Evolutionary conservation across 306 rosid species (phyloP).

Genomic region (Astragalus glycyphyllos): DNA sequence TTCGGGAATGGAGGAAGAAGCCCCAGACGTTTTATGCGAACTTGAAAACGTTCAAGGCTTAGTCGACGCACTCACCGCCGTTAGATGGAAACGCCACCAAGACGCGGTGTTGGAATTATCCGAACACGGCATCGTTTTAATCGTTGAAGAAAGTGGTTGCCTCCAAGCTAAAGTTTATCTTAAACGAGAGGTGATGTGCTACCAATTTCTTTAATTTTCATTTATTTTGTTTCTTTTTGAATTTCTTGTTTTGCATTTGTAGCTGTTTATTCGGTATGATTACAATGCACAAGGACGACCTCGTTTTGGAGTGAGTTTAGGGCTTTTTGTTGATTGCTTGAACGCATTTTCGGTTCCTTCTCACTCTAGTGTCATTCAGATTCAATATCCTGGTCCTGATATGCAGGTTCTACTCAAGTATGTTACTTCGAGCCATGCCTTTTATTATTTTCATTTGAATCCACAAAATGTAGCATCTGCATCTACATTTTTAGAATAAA

Average conservation of each 20-base stretch:
- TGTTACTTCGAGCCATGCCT: slow-evolving; percentile 20
- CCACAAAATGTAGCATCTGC: not conserved
- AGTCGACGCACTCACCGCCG: slow-evolving; percentile 86
- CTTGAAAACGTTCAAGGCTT: slow-evolving; percentile 87
- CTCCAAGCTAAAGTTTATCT: slow-evolving; percentile 96
- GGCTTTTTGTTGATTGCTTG: slow-evolving; percentile 83
- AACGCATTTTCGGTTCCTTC: slow-evolving; percentile 82
- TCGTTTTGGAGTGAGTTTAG: slow-evolving; percentile 87
- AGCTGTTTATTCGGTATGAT: slow-evolving; percentile 81
- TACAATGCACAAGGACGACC: slow-evolving; percentile 83
- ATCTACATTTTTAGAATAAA: not conserved
- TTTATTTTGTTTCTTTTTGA: not conserved
- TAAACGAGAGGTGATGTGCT: slow-evolving; percentile 71
- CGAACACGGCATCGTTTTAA: slow-evolving; percentile 87
- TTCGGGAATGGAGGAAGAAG: slow-evolving; percentile 58
- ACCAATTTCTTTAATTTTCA: not conserved
- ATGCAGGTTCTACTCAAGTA: slow-evolving; percentile 96
- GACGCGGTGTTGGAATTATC: slow-evolving; percentile 86
- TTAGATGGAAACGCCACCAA: slow-evolving; percentile 96
- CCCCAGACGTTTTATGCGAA: slow-evolving; percentile 75
- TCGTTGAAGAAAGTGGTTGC: slow-evolving; percentile 84
- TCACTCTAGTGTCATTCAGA: slow-evolving; percentile 63
- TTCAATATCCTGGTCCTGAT: slow-evolving; percentile 92
- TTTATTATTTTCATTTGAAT: not conserved
- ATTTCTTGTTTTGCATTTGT: not conserved